phyloP scores from a whole-genome alignment of 129 eudicot genomes.

The Flaveria bidentis region DNA sequence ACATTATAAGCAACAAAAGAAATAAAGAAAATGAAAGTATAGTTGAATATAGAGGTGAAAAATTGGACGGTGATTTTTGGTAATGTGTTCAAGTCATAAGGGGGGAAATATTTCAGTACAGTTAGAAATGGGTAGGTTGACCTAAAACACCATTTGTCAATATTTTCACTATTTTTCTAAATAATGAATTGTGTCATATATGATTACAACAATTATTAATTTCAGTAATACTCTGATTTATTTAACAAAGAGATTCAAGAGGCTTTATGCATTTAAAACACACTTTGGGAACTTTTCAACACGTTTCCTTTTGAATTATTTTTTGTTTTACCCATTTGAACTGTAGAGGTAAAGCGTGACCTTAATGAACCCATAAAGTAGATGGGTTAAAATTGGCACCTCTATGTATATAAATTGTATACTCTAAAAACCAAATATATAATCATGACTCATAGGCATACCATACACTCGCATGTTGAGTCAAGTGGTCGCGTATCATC shows the following conservation, averaged over 20 bases:
- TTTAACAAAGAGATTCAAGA: not conserved
- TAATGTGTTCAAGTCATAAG: not conserved
- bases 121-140: not conserved
- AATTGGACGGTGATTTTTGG: not conserved
- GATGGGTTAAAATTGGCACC: not conserved
- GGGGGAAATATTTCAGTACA: not conserved
- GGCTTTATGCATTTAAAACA: not conserved
- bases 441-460: slow-evolving; percentile 32
- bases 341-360: not conserved
- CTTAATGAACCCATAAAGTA: not conserved
- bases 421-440: slow-evolving; percentile 10
- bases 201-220: not conserved
- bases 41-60: not conserved
- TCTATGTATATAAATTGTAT: not conserved
- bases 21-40: slow-evolving; percentile 6
- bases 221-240: not conserved
- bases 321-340: not conserved
- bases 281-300: not conserved
- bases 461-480: slow-evolving; percentile 91
- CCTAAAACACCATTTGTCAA: not conserved
- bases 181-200: not conserved
- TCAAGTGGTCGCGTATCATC: slow-evolving; percentile 83
- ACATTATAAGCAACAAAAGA: slow-evolving; percentile 22
- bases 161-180: not conserved
- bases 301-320: not conserved